Evolutionary conservation across 108 stramenopile species (phyloP).

Genomic region (Pseudonitzschia delicatissima): DNA sequence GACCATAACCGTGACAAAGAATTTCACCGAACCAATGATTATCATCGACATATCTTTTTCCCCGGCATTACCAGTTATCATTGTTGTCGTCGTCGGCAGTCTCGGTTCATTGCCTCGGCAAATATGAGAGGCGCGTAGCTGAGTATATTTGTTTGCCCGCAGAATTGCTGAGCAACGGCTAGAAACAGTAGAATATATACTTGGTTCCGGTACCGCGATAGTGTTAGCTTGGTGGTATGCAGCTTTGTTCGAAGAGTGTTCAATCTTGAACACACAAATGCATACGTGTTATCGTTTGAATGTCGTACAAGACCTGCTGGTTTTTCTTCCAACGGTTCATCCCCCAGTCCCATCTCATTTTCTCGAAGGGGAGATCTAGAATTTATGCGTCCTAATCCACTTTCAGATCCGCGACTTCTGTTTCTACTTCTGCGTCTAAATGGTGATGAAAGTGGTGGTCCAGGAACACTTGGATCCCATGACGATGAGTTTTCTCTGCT

Average conservation of each 20-base stretch:
- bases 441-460: too few species aligned
- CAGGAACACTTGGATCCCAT: too few species aligned
- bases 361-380: neutral
- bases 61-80: neutral
- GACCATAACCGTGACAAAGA: conserved; percentile 58
- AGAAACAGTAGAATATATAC: conserved; percentile 54
- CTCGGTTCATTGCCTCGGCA: conserved; percentile 17
- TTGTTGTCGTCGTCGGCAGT: neutral
- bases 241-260: neutral
- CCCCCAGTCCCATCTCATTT: neutral
- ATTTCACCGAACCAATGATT: conserved; percentile 61
- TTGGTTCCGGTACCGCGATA: conserved; percentile 42
- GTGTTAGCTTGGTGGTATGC: neutral
- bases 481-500: neutral
- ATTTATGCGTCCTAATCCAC: neutral
- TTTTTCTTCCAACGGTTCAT: neutral
- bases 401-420: neutral
- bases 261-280: neutral
- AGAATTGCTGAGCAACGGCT: conserved; percentile 64
- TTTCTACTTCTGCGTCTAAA: too few species aligned
- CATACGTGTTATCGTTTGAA: neutral
- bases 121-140: conserved; percentile 72
- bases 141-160: conserved; percentile 68
- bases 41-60: conserved; percentile 35
- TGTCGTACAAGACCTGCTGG: neutral